These are phyloP conservation scores for Aspergillus ellipticus DNA, from an alignment of 495 filamentous ascomycete genomes.

Conservation along the genomic window DNA sequence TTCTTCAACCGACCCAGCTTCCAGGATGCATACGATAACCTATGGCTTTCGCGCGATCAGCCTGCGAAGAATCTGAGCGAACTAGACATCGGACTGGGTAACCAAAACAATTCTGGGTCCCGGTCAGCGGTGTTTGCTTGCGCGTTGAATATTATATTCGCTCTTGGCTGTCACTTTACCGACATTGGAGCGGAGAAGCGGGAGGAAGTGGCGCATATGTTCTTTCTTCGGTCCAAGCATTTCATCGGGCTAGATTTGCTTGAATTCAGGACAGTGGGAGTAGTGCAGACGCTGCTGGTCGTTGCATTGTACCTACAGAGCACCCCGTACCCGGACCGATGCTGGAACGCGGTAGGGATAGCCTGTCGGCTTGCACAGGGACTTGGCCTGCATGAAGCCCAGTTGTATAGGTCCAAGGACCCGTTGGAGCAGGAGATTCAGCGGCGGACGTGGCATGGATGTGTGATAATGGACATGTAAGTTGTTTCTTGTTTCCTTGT, in stretches of 20 bases:
- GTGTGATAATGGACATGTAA: slow-evolving; percentile 46
- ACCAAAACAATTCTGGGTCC: slow-evolving; percentile 33
- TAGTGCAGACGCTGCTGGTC: slow-evolving; percentile 45
- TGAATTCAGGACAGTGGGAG: slow-evolving; percentile 38
- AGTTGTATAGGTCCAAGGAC: slow-evolving; percentile 17
- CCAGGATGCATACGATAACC: slow-evolving; percentile 37
- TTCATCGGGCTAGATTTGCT: slow-evolving; percentile 44
- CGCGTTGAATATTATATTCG: slow-evolving; percentile 45
- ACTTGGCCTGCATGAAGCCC: slow-evolving; percentile 42
- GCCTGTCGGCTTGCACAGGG: slow-evolving; percentile 46
- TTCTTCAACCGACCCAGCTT: slow-evolving; percentile 46
- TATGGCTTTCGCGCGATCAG: slow-evolving; percentile 33
- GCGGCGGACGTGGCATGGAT: slow-evolving; percentile 47
- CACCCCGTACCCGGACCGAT: slow-evolving; percentile 41
- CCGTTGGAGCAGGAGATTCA: slow-evolving; percentile 39
- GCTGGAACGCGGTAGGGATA: slow-evolving; percentile 47
- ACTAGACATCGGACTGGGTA: slow-evolving; percentile 39
- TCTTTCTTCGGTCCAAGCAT: slow-evolving; percentile 42
- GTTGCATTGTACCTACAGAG: slow-evolving; percentile 42
- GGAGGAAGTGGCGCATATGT: slow-evolving; percentile 33
- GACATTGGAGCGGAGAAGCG: slow-evolving; percentile 36
- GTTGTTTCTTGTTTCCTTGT: slow-evolving; percentile 2
- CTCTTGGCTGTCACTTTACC: slow-evolving; percentile 41
- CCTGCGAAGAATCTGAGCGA: slow-evolving; percentile 17
- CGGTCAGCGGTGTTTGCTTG: slow-evolving; percentile 42